phyloP scores from a whole-genome alignment of 257 asterid species.

The Nicotiana noctiflora region DNA sequence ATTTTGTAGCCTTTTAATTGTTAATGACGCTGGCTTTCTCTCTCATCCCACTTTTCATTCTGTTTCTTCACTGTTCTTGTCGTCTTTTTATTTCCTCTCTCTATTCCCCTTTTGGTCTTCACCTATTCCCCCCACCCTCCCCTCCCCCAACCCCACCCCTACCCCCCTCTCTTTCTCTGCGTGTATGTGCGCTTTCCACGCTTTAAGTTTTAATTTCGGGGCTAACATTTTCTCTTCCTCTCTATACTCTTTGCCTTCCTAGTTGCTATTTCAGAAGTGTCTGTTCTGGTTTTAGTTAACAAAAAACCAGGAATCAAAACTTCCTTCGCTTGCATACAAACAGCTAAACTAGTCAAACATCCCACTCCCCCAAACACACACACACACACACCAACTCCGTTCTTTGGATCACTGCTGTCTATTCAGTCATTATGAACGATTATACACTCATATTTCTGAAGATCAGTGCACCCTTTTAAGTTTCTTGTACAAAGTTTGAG shows the following conservation, averaged over 20 bases:
- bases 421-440: slow-evolving; percentile 21
- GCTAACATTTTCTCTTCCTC: neutral
- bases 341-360: neutral
- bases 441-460: slow-evolving; percentile 15
- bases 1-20: neutral
- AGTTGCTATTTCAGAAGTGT: slow-evolving; percentile 25
- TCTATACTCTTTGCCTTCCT: neutral
- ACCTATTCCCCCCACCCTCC: neutral
- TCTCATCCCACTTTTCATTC: slow-evolving; percentile 1
- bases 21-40: neutral
- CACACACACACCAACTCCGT: neutral
- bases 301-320: neutral
- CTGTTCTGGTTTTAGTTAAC: slow-evolving; percentile 18
- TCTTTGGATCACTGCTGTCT: neutral
- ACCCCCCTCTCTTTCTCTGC: neutral
- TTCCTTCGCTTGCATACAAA: neutral
- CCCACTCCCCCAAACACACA: neutral
- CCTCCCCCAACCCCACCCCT: neutral
- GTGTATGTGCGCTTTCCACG: neutral
- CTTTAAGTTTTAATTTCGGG: neutral
- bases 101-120: neutral
- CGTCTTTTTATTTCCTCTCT: neutral
- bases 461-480: slow-evolving; percentile 19
- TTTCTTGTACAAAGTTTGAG: neutral
- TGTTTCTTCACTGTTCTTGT: neutral